Conservation (phyloP, 768 basidiomycete genomes). For the Mycena vulgaris region DNA sequence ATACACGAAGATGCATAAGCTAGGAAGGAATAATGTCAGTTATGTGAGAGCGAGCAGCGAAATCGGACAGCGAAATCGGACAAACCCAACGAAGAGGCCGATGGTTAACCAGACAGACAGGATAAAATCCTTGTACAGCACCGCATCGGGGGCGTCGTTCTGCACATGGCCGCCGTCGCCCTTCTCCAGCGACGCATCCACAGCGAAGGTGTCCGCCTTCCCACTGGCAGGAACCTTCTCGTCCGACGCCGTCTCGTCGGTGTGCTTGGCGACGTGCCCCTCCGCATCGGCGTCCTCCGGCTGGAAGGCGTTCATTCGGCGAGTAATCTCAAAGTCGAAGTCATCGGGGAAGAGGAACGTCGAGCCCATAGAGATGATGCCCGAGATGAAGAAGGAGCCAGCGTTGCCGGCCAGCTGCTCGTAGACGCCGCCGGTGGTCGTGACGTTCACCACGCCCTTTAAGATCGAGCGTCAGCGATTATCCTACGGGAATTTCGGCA, state of each 20-base stretch:
- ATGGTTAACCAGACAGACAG: constrained; percentile 29
- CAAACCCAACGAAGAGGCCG: constrained; percentile 24
- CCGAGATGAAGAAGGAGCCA: constrained; percentile 31
- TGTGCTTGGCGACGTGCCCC: constrained; percentile 7
- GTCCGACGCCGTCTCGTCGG: neutral
- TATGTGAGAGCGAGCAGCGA: no score
- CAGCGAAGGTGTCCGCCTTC: neutral
- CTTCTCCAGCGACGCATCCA: constrained; percentile 2
- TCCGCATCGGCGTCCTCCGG: constrained; percentile 22
- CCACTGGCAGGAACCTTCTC: neutral
- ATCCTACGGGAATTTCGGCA: no score
- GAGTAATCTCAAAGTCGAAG: constrained; percentile 28
- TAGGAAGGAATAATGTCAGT: neutral
- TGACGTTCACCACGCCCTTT: constrained; percentile 25
- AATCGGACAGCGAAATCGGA: neutral
- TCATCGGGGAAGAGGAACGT: constrained; percentile 20
- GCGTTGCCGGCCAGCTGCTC: constrained; percentile 35
- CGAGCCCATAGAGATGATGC: constrained; percentile 19
- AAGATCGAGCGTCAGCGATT: neutral
- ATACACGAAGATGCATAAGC: constrained; percentile 13
- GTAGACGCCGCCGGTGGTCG: constrained; percentile 30
- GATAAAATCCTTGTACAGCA: constrained; percentile 31
- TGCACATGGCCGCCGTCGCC: neutral
- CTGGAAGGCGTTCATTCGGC: constrained; percentile 26
- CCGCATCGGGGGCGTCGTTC: constrained; percentile 15